A percentile compares a stretch with the other conserved stretches of the same genome.
These are phyloP conservation scores for Bassia scoparia DNA, from an alignment of 148 eudicot genomes.

Conservation along the genomic window DNA sequence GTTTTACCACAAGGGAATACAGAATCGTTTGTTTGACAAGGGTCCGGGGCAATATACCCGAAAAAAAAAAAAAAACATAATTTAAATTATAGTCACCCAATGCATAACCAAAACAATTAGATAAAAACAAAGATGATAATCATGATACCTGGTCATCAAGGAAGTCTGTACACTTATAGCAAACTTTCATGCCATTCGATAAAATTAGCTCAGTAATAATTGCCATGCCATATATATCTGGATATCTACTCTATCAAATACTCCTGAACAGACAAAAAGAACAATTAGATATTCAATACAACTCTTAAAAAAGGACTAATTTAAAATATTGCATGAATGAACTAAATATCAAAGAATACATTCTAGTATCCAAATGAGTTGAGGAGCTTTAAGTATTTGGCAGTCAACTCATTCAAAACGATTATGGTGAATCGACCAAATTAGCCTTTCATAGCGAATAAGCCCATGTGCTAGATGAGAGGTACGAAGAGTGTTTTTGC, in stretches of 20 bases:
- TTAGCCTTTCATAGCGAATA: too few species aligned
- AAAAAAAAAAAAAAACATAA: neutral
- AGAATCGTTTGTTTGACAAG: neutral
- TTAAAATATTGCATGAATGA: too few species aligned
- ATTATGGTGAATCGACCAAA: too few species aligned
- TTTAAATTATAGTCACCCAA: neutral
- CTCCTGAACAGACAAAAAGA: slow-evolving; percentile 37
- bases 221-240: slow-evolving; percentile 62
- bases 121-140: slow-evolving; percentile 5
- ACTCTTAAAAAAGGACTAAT: too few species aligned
- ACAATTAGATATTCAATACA: neutral
- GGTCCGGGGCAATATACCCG: slow-evolving; percentile 2
- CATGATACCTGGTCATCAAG: slow-evolving; percentile 78
- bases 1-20: neutral
- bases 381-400: too few species aligned
- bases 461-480: too few species aligned
- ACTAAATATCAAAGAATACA: too few species aligned
- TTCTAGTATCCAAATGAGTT: too few species aligned
- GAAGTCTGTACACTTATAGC: slow-evolving; percentile 82
- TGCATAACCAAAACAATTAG: neutral
- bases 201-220: slow-evolving; percentile 64
- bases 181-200: slow-evolving; percentile 87
- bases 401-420: too few species aligned
- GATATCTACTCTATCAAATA: slow-evolving; percentile 52
- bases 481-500: too few species aligned